These are phyloP conservation scores for Hyaloscypha bicolor DNA, from an alignment of 495 filamentous ascomycete genomes.

Conservation along the genomic window DNA sequence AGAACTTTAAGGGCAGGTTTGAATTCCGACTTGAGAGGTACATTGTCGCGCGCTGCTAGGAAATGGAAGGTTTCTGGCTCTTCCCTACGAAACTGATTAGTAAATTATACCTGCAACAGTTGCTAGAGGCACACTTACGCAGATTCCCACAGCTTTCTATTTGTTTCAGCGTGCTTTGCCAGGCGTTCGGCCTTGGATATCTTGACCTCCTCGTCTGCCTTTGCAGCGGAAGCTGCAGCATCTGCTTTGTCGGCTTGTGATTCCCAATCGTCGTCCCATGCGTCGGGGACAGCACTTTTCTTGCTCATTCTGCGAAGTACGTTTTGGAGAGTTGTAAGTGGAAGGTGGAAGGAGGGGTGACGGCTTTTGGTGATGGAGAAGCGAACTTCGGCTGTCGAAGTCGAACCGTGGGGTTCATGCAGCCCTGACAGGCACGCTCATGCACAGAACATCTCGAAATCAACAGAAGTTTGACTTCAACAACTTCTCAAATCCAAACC, in stretches of 20 bases:
- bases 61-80: conserved; percentile 70
- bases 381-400: neutral
- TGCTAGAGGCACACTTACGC: conserved; percentile 59
- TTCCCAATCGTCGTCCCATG: conserved; percentile 94
- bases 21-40: conserved; percentile 78
- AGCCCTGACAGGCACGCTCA: neutral
- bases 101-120: neutral
- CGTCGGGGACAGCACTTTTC: conserved; percentile 58
- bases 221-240: conserved; percentile 38
- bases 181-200: conserved; percentile 74
- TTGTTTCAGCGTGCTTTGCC: conserved; percentile 78
- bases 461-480: neutral
- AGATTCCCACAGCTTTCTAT: conserved; percentile 84
- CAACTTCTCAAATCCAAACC: neutral
- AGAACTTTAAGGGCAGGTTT: conserved; percentile 82
- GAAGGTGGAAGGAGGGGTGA: conserved; percentile 1
- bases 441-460: neutral
- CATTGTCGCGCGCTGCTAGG: conserved; percentile 63
- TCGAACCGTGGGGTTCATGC: neutral
- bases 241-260: conserved; percentile 61
- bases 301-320: conserved; percentile 26
- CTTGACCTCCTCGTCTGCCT: conserved; percentile 42
- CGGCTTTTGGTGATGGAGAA: neutral
- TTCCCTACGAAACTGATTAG: conserved; percentile 48
- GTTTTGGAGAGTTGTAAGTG: conserved; percentile 1